These are phyloP conservation scores for Aspergillus eucalypticola DNA, from an alignment of 2,329 filamentous ascomycete species.

Conservation along the genomic window DNA sequence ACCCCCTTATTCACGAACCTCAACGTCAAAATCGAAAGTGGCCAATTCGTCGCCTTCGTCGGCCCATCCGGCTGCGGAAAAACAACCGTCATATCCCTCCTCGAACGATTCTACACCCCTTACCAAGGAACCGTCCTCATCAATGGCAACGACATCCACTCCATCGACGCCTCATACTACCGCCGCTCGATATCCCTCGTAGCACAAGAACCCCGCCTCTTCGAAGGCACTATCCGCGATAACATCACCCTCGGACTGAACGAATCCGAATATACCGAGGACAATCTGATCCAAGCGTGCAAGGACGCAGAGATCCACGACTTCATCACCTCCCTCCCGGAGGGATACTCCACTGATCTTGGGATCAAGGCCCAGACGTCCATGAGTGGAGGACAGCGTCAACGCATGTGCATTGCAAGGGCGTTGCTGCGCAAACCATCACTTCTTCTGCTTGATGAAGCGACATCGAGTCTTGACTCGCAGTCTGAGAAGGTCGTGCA, in stretches of 20 bases:
- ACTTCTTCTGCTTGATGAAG: slow-evolving; percentile 61
- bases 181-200: slow-evolving; percentile 69
- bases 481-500: slow-evolving; percentile 70
- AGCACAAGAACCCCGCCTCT: slow-evolving; percentile 71
- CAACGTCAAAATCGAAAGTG: slow-evolving; percentile 37
- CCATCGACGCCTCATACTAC: slow-evolving; percentile 62
- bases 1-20: slow-evolving; percentile 19
- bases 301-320: slow-evolving; percentile 38
- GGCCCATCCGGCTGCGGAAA: slow-evolving; percentile 53
- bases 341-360: slow-evolving; percentile 49
- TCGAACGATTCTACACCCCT: slow-evolving; percentile 52
- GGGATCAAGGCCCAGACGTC: slow-evolving; percentile 51
- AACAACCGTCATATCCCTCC: slow-evolving; percentile 47
- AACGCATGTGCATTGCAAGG: slow-evolving; percentile 57
- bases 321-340: slow-evolving; percentile 40
- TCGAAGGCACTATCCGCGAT: slow-evolving; percentile 68
- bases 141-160: slow-evolving; percentile 61
- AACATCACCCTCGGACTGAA: slow-evolving; percentile 63
- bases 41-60: slow-evolving; percentile 50
- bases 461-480: slow-evolving; percentile 63
- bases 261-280: slow-evolving; percentile 24
- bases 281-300: slow-evolving; percentile 37
- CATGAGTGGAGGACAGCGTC: slow-evolving; percentile 59
- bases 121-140: slow-evolving; percentile 61
- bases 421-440: slow-evolving; percentile 55